A percentile compares a stretch with the other conserved stretches of the same genome.
Conservation (phyloP, 371 early-diverging fungal genomes). For the Capillidium rhysosporum region DNA sequence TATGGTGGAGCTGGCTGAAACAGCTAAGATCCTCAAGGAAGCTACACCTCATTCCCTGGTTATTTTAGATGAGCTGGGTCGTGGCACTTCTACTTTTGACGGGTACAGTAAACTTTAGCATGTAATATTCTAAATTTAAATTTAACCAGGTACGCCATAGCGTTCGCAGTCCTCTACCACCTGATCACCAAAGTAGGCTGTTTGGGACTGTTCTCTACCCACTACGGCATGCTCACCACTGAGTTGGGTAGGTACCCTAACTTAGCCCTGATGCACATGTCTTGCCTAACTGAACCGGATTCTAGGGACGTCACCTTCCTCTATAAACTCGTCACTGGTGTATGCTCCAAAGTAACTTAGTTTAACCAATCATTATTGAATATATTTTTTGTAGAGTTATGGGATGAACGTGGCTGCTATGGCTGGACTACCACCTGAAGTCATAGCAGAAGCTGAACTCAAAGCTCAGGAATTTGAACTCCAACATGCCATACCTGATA, state of each 20-base stretch:
- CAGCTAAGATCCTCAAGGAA: conserved; percentile 78
- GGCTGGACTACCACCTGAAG: conserved; percentile 76
- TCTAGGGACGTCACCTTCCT: conserved; percentile 85
- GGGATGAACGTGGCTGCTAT: conserved; percentile 92
- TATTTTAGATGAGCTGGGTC: conserved; percentile 97
- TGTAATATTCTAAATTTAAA: conserved; percentile 13
- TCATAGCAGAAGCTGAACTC: background rate
- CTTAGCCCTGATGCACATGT: conserved; percentile 50
- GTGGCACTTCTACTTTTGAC: conserved; percentile 98
- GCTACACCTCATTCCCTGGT: conserved; percentile 90
- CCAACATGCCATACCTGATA: background rate
- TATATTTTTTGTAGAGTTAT: conserved; percentile 19
- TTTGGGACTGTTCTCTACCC: conserved; percentile 90
- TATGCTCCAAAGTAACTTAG: conserved; percentile 45
- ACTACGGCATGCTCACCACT: conserved; percentile 83
- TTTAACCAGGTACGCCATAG: conserved; percentile 71
- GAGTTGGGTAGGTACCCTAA: conserved; percentile 49
- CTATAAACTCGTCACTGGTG: conserved; percentile 76
- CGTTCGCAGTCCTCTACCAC: conserved; percentile 80
- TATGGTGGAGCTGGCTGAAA: conserved; percentile 97
- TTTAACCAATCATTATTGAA: background rate
- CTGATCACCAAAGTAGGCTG: conserved; percentile 70
- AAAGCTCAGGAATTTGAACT: background rate
- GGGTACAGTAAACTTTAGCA: conserved; percentile 28
- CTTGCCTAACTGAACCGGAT: conserved; percentile 60